Base-by-base conservation (phyloP, 2,329 filamentous ascomycete species). In the Shiraia sp. region DNA sequence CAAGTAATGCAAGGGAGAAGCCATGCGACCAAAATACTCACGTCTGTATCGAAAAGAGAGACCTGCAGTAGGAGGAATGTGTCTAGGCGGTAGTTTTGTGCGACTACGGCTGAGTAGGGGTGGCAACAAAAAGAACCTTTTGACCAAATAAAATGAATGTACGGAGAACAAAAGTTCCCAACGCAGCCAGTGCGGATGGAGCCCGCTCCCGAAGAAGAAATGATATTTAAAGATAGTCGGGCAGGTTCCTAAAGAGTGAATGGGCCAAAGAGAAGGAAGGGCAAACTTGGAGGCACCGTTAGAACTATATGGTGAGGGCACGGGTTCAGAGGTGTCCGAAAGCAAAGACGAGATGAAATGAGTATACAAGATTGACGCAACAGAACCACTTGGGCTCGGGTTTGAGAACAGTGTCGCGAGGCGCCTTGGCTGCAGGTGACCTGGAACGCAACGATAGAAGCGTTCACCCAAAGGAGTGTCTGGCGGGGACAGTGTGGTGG, bases 371-470 rank as follows among this genome's bases (percentile, higher is more conserved):
- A 51, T 61, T 60, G 60, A 62, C 55, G 59, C 63, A 67, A 62
- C 58, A 59, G 61, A 66, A 68, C 62, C 50, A 66, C 53, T 55
- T 56, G 50, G 56, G 49, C 52, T 53, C 54, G 55, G 51, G 66
- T 68, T 69, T 68, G 65, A 69, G 62, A 55, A 59, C 51, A 63
- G 64, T 65, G 49, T 65, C 66, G 61, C 52, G 63, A 67, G 53
- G 61, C 55, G 65, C 59, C 66, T 69, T 69, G 66, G 66, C 65
- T 68, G 65, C 63, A 67, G 64, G 54, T 57, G 58, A 68, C 66
- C 63, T 69, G 65, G 62, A 69, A 69, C 66, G 55, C 57, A 52
- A 66, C 55, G 65, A 58, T 59, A 62, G 58, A 67, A 58, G 57
- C 61, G 64, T 66, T 68, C 65, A 62, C 62, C 63, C 53, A 62